Evolutionary conservation across 2,329 filamentous ascomycete genomes (phyloP).

Genomic region (Epichloe bromicola): DNA sequence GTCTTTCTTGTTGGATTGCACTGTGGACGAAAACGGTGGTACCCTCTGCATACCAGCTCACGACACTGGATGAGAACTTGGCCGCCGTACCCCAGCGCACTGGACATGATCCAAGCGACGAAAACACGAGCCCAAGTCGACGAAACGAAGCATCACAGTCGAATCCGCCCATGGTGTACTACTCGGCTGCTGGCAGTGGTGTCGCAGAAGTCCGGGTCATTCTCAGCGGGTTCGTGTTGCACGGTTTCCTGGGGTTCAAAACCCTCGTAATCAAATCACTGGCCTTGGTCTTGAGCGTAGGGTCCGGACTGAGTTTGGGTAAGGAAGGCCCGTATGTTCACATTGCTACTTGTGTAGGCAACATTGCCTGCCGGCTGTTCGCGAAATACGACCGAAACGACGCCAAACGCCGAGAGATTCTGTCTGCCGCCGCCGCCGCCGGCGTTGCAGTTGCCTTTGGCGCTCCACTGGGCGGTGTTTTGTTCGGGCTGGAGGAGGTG

Average conservation of each 20-base stretch:
- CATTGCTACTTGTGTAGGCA: slow-evolving; percentile 88
- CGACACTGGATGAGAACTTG: slow-evolving; percentile 86
- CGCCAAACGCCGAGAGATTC: slow-evolving; percentile 79
- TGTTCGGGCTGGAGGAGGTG: slow-evolving; percentile 92
- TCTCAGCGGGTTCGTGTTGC: slow-evolving; percentile 91
- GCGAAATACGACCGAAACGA: slow-evolving; percentile 90
- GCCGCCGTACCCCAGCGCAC: slow-evolving; percentile 41
- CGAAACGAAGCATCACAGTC: slow-evolving; percentile 23
- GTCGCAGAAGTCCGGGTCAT: slow-evolving; percentile 97
- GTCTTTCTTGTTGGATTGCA: slow-evolving; percentile 65
- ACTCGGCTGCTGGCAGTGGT: slow-evolving; percentile 88
- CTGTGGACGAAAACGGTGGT: slow-evolving; percentile 89
- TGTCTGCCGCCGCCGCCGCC: slow-evolving; percentile 85
- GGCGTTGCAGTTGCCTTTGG: slow-evolving; percentile 93
- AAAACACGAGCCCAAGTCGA: slow-evolving; percentile 30
- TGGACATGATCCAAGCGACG: slow-evolving; percentile 29
- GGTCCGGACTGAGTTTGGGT: slow-evolving; percentile 83
- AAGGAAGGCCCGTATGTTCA: slow-evolving; percentile 97
- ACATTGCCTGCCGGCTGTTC: slow-evolving; percentile 90
- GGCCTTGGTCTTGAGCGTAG: slow-evolving; percentile 75
- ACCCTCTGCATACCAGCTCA: slow-evolving; percentile 73
- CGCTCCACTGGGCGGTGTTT: slow-evolving; percentile 71
- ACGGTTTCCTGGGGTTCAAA: slow-evolving; percentile 83
- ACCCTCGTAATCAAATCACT: slow-evolving; percentile 77
- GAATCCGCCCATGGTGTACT: slow-evolving; percentile 72